phyloP scores from a whole-genome alignment of 108 stramenopile genomes.

The Fragilaria crotonensis region DNA sequence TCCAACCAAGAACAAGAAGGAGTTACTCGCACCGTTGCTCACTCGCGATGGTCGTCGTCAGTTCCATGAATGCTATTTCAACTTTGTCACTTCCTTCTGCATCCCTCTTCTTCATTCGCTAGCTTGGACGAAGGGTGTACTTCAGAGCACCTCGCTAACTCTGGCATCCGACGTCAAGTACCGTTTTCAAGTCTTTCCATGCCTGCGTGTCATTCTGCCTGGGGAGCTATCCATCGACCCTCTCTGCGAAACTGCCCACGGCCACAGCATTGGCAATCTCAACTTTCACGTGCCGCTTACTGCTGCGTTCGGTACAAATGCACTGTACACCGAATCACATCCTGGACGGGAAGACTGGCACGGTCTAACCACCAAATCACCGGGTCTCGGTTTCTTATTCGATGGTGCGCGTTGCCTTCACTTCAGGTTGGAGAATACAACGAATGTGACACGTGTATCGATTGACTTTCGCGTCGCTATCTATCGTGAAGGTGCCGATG shows the following conservation, averaged over 20 bases:
- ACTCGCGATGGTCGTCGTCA: slow-evolving; percentile 21
- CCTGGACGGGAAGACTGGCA: slow-evolving; percentile 75
- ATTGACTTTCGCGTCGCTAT: slow-evolving; percentile 64
- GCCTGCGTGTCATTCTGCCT: slow-evolving; percentile 49
- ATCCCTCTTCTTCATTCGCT: slow-evolving; percentile 65
- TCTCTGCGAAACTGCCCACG: slow-evolving; percentile 54
- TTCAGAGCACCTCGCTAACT: slow-evolving; percentile 32
- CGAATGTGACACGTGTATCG: slow-evolving; percentile 54
- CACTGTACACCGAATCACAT: slow-evolving; percentile 51
- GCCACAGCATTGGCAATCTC: slow-evolving; percentile 52
- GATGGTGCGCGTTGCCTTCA: slow-evolving; percentile 69
- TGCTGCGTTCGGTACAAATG: slow-evolving; percentile 51
- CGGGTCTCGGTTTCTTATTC: slow-evolving; percentile 59
- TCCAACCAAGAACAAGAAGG: slow-evolving; percentile 30
- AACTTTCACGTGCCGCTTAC: slow-evolving; percentile 71
- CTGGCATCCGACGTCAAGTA: slow-evolving; percentile 35
- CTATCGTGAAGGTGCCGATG: slow-evolving; percentile 18
- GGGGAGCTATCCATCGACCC: slow-evolving; percentile 56
- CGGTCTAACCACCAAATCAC: slow-evolving; percentile 40
- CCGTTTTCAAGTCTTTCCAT: slow-evolving; percentile 73
- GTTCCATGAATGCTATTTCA: slow-evolving; percentile 61
- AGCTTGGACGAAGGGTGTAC: slow-evolving; percentile 43
- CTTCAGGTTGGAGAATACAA: slow-evolving; percentile 62
- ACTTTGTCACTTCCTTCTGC: slow-evolving; percentile 62
- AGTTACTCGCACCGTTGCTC: slow-evolving; percentile 34